phyloP scores from a whole-genome alignment of 23 red algal genomes.

The Agarophyton chilense region DNA sequence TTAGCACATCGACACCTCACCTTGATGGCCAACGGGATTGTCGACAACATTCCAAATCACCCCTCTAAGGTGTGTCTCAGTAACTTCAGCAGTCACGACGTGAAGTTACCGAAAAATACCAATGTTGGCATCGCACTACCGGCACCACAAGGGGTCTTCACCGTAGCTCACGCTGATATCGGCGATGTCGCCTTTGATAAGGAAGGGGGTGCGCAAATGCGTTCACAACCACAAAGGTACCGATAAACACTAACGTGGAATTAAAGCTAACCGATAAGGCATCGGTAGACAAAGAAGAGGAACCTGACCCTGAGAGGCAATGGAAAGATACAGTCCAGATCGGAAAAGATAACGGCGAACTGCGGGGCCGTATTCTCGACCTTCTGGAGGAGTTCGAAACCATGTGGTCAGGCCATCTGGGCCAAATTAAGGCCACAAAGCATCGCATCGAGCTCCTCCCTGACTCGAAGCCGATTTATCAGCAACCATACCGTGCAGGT shows the following conservation, averaged over 20 bases:
- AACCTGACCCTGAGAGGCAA: neutral
- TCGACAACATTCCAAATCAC: too few relatives aligned
- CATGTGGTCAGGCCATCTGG: slow-evolving; percentile 20
- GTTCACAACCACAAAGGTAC: neutral
- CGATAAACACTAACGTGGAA: too few relatives aligned
- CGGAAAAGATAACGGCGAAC: neutral
- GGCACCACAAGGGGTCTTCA: neutral
- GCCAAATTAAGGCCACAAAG: neutral
- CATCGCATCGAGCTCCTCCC: neutral
- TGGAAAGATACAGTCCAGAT: slow-evolving; percentile 9
- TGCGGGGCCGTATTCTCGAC: neutral
- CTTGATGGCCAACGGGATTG: too few relatives aligned
- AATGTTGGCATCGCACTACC: neutral
- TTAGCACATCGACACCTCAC: too few relatives aligned
- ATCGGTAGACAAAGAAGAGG: neutral
- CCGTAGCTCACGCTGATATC: neutral
- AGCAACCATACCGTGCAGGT: too few relatives aligned
- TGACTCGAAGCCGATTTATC: too few relatives aligned
- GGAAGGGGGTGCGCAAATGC: neutral
- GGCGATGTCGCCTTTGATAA: neutral
- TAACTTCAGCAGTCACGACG: neutral
- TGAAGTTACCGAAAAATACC: neutral
- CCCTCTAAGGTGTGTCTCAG: neutral
- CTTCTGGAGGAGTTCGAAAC: neutral
- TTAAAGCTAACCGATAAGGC: neutral